Base-by-base conservation (phyloP, 306 rosid species). In the Glycine soja region DNA sequence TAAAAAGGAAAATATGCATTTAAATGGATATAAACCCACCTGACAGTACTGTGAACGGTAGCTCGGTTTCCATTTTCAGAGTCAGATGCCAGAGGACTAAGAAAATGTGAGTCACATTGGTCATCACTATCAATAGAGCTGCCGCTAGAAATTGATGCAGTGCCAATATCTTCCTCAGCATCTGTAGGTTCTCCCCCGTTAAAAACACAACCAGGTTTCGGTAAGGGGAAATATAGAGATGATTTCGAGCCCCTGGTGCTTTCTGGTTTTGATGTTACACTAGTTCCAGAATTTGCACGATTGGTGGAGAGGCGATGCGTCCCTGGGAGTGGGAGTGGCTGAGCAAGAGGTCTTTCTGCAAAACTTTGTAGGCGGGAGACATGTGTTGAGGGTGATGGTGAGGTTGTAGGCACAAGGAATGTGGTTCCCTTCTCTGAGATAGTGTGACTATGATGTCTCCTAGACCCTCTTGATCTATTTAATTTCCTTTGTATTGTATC, bases 331-430 rank as follows among this genome's bases (percentile, higher is more conserved):
- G 93, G 93, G 74, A 89, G 95, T 43, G 92, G 92, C 58, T 87
- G 95, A 77, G 95, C 80, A 83, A 45, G 84, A 71, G 88, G 81
- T 76, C 91, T 84, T 81, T 91, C 92, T 16, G 86, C 90, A 84
- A 92, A 91, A 81, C 97, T 92, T 81, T 84, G 97, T 79, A 88
- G 87, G 84, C 92, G 83, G 38, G 87, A 68, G 24, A 88, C 95
- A 46, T 46, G 45, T 80, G 89, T 84, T 62, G 91, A 89, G 63
- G 95, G 92, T 30, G 97, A 91, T 64, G 91, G 82, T 16, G 92
- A 89, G 85, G 90, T 85, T 62, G 93, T 88, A 82, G 82, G 85
- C 54, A 10, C 58, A 52, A 86, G 88, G 10, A 95, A 85, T 72
- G 48, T 84, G 57, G 91, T 83, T 68, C 90, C 89, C 86, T 78